Evolutionary conservation across 2,329 filamentous ascomycete genomes (phyloP).

Genomic region (Xylariaceae sp.): DNA sequence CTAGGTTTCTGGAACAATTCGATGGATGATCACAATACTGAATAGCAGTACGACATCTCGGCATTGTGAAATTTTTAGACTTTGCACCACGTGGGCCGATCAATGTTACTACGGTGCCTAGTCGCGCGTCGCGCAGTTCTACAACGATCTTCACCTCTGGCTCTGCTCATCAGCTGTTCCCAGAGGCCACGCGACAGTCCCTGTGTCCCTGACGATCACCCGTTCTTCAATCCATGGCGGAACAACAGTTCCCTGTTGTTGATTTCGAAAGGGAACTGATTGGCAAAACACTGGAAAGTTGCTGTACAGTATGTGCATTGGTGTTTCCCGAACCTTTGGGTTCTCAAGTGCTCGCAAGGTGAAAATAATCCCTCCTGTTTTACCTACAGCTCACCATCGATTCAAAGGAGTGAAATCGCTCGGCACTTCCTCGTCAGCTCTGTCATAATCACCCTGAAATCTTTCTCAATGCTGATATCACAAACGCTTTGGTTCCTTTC

Average conservation of each 20-base stretch:
- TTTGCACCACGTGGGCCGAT: background rate
- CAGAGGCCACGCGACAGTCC: conserved; percentile 14
- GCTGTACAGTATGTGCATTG: too few species aligned
- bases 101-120: background rate
- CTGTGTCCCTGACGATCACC: conserved; percentile 21
- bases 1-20: background rate
- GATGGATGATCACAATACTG: background rate
- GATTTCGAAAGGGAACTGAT: conserved; percentile 11
- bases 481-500: too few species aligned
- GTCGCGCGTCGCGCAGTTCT: background rate
- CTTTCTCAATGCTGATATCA: too few species aligned
- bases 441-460: too few species aligned
- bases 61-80: too few species aligned
- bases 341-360: too few species aligned
- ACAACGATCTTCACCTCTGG: background rate
- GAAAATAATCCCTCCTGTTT: too few species aligned
- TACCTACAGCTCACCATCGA: too few species aligned
- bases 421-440: too few species aligned
- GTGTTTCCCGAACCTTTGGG: too few species aligned
- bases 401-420: too few species aligned
- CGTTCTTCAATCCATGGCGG: background rate
- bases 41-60: background rate
- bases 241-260: conserved; percentile 3
- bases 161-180: background rate
- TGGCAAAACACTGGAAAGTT: background rate